Evolutionary conservation across 345 rosid species (phyloP).

Genomic region (Nasturtium officinale): DNA sequence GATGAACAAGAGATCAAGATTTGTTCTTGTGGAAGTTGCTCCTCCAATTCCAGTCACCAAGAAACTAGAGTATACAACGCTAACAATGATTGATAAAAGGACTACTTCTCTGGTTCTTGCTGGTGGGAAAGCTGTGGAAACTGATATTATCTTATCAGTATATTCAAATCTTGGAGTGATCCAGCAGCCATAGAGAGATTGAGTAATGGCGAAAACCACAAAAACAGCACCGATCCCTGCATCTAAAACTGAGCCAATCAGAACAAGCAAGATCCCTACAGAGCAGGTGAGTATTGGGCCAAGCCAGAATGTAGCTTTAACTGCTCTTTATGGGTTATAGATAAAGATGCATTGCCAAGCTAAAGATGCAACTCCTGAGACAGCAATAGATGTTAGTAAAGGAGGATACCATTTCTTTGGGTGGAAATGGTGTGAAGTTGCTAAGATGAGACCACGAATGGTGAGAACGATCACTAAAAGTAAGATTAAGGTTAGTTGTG

Average conservation of each 20-base stretch:
- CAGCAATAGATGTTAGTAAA: slow-evolving; percentile 58
- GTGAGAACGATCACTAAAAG: slow-evolving; percentile 60
- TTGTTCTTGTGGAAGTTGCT: slow-evolving; percentile 62
- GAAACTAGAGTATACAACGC: slow-evolving; percentile 57
- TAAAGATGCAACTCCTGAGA: slow-evolving; percentile 55
- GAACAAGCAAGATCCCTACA: slow-evolving; percentile 57
- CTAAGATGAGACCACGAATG: slow-evolving; percentile 59
- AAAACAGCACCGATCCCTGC: slow-evolving; percentile 53
- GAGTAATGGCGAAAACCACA: slow-evolving; percentile 50
- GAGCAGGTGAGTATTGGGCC: slow-evolving; percentile 65
- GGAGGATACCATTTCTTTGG: slow-evolving; percentile 83
- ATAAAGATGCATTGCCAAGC: slow-evolving; percentile 57
- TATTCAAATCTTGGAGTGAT: slow-evolving; percentile 62
- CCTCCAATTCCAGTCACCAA: slow-evolving; percentile 79
- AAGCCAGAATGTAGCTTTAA: slow-evolving; percentile 70
- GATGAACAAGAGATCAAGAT: slow-evolving; percentile 58
- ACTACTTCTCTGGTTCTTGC: slow-evolving; percentile 44
- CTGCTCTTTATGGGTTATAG: slow-evolving; percentile 51
- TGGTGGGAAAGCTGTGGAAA: slow-evolving; percentile 59
- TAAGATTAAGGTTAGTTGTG: slow-evolving; percentile 55
- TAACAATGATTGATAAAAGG: slow-evolving; percentile 36
- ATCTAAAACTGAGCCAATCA: slow-evolving; percentile 54
- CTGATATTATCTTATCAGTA: slow-evolving; percentile 53
- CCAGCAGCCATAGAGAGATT: slow-evolving; percentile 75
- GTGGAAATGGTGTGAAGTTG: slow-evolving; percentile 55